Evolutionary conservation across 441 rosid species (phyloP).

Genomic region (Mallotus repandus): DNA sequence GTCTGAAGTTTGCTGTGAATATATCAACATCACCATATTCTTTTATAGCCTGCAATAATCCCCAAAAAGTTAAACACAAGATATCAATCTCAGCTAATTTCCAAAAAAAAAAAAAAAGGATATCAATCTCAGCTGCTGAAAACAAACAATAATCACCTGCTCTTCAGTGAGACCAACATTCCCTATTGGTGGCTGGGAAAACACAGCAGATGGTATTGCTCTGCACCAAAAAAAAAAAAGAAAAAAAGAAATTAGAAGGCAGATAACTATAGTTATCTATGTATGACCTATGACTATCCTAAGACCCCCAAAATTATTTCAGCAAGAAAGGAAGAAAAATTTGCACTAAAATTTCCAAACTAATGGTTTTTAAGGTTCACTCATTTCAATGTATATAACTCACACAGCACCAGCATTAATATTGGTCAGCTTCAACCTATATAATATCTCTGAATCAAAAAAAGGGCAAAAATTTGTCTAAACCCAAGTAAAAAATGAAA

Average conservation of each 20-base stretch:
- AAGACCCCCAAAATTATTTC: not conserved
- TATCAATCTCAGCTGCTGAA: constrained; percentile 15
- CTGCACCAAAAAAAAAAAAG: constrained; percentile 31
- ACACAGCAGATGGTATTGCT: constrained; percentile 85
- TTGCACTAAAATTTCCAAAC: not conserved
- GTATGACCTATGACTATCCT: constrained; percentile 4
- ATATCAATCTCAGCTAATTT: constrained; percentile 20
- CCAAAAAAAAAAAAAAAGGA: no score
- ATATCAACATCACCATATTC: constrained; percentile 72
- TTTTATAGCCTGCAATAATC: constrained; percentile 59
- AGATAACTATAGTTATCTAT: not conserved
- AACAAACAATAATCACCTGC: constrained; percentile 47
- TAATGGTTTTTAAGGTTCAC: not conserved
- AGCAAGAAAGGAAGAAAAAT: not conserved
- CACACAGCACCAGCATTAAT: not conserved
- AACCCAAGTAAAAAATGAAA: no score
- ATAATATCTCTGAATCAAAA: not conserved
- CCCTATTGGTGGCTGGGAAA: constrained; percentile 94
- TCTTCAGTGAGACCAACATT: constrained; percentile 88
- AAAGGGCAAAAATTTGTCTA: no score
- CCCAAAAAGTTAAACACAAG: constrained; percentile 18
- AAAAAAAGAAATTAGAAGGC: constrained; percentile 2
- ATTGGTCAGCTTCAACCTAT: not conserved
- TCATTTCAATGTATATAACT: not conserved
- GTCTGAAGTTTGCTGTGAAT: constrained; percentile 81